Percentiles rank a stretch among this genome's conserved stretches.
phyloP scores from a whole-genome alignment of 225 moss, liverwort and hornwort genomes.

The Rhytidiadelphus loreus region DNA sequence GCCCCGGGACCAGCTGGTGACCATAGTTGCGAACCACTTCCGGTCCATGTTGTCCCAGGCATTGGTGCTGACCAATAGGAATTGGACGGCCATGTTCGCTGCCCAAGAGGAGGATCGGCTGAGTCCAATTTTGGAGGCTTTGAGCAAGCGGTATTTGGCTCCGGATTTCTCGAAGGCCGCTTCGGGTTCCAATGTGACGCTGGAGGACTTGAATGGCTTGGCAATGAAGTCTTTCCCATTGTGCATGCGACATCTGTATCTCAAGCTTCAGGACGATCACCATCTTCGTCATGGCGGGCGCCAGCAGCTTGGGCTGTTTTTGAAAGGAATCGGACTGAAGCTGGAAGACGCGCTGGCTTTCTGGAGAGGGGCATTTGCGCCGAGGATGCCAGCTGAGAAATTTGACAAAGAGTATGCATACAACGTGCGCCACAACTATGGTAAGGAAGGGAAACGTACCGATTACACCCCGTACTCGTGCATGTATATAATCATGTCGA shows the following conservation, averaged over 20 bases:
- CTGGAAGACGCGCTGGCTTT: constrained; percentile 85
- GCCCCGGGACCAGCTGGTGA: constrained; percentile 73
- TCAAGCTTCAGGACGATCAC: constrained; percentile 69
- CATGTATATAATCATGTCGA: constrained; percentile 90
- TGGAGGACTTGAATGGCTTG: constrained; percentile 58
- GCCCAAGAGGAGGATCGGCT: constrained; percentile 84
- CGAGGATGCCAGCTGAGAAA: constrained; percentile 76
- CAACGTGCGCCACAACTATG: constrained; percentile 84
- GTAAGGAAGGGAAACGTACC: constrained; percentile 90
- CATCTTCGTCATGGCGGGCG: constrained; percentile 88
- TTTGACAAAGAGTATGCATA: constrained; percentile 99
- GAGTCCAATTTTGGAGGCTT: constrained; percentile 77
- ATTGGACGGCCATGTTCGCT: constrained; percentile 91
- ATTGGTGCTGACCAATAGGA: constrained; percentile 70
- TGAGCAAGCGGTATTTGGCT: constrained; percentile 91
- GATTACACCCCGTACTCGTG: constrained; percentile 96
- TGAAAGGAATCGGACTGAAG: constrained; percentile 86
- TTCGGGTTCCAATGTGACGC: constrained; percentile 25
- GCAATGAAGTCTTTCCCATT: constrained; percentile 81
- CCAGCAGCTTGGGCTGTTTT: constrained; percentile 89
- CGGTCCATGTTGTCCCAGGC: constrained; percentile 66
- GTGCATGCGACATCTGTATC: constrained; percentile 85
- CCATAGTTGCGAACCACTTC: constrained; percentile 73
- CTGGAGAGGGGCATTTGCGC: constrained; percentile 78
- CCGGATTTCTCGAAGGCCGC: constrained; percentile 72